Evolutionary conservation across 345 rosid genomes (phyloP), one percentile per base, ranked within the genome.

Genomic region (Gossypium sturtianum): DNA sequence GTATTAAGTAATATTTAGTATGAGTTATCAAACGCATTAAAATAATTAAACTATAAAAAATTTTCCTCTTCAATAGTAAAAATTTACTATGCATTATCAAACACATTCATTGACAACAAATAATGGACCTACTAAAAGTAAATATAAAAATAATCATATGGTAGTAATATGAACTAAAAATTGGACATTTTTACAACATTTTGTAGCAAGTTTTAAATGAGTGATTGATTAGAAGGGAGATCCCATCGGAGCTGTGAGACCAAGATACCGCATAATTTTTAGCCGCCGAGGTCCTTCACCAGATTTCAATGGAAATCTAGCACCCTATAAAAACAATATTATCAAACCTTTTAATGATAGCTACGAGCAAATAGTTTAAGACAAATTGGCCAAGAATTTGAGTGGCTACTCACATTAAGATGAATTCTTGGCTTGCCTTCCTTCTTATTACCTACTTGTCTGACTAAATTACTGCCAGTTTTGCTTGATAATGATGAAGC

Each of bases 251-350:
- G 72, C 45, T 16, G 45, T 69, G 47, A 69, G 60, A 27, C 72
- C 72, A 29, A 69, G 72, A 41, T 51, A 17, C 47, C 72, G 45
- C 72, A 69, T 69, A 51, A 69, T 69, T 59, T 69, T 69, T 29
- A 69, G 10, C 17, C 60, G 72, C 10, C 72, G 72, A 29, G 45
- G 15, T 51, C 25, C 60, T 27, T 27, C 12, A 27, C 45, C 23
- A 27, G 72, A 69, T 69, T 69, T 51, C 59, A 16, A 49, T 69
- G 72, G 60, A 51, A 17, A 29, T 27, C 23, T 49, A 69, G 45
- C 43, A 69, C 56, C 72, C 72, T 69, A 2, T 23, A 17, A 51
- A 23, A 59, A 17, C 19, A 51, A 69, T 69, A 23, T 69, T 51
- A 27, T 69, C 10, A 51, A 51, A 51, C 16, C 72, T 16, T 69